Conservation (phyloP, 176 grass and related monocot genomes). For the Paspalum notatum region DNA sequence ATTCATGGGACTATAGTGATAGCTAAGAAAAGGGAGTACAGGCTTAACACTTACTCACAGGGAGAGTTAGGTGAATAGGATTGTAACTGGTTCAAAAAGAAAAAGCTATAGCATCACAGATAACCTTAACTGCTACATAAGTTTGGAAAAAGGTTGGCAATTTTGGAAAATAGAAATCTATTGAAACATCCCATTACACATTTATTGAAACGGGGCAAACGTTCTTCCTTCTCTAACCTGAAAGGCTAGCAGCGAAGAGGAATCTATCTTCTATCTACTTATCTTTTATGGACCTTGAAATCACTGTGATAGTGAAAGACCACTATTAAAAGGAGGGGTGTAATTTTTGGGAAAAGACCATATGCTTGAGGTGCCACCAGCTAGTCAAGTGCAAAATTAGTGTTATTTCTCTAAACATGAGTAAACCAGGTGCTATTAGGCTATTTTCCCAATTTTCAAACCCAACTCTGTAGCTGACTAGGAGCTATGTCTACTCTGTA, state of each 20-base stretch:
- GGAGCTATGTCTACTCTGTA: constrained; percentile 13
- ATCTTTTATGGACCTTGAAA: neutral
- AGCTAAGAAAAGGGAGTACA: neutral
- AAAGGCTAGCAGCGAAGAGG: neutral
- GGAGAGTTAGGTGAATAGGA: neutral
- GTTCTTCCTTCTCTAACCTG: neutral
- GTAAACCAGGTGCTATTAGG: neutral
- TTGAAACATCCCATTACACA: neutral
- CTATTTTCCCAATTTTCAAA: neutral
- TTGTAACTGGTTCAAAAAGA: neutral
- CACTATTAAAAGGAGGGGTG: neutral
- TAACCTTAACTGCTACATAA: neutral
- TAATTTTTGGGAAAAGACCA: neutral
- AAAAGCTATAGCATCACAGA: neutral
- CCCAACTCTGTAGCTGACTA: neutral
- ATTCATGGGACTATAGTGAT: neutral
- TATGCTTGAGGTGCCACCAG: neutral
- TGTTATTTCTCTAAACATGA: neutral
- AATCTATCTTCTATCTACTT: neutral
- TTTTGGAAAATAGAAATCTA: constrained; percentile 4
- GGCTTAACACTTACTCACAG: neutral
- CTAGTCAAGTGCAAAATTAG: neutral
- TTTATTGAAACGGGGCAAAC: neutral
- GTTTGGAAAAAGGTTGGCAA: neutral
- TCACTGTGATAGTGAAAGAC: neutral